Conservation (phyloP, 2,329 filamentous ascomycete genomes). For the Ophiostoma piceae region DNA sequence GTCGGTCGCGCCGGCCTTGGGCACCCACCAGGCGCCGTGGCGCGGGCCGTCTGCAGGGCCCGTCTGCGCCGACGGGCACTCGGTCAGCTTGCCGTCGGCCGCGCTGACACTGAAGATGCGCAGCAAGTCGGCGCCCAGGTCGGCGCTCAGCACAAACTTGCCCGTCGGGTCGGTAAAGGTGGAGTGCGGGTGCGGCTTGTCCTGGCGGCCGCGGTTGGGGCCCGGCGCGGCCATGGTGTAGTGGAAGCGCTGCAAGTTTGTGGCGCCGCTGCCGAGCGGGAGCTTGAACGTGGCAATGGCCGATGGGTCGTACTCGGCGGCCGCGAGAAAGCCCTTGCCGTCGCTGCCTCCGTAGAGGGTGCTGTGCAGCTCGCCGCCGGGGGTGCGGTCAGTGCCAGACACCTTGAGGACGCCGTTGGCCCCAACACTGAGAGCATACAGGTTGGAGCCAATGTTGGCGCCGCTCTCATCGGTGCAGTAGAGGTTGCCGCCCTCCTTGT, state of each 20-base stretch:
- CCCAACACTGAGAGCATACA: not conserved
- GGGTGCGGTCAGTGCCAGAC: not conserved
- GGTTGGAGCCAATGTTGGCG: constrained; percentile 30
- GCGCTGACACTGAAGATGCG: no score
- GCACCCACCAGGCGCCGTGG: constrained; percentile 48
- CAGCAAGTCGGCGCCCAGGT: no score
- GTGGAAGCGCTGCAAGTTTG: not conserved
- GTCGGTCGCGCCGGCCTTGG: constrained; percentile 30
- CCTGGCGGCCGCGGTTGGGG: not conserved
- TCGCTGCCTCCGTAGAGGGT: not conserved
- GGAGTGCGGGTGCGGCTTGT: not conserved
- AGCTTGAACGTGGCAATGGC: no score
- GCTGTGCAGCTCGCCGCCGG: not conserved
- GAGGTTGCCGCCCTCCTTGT: constrained; percentile 33
- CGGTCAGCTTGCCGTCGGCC: not conserved
- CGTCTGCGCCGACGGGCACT: constrained; percentile 32
- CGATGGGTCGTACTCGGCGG: no score
- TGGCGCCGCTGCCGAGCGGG: no score
- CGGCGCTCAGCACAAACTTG: no score
- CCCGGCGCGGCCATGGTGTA: not conserved
- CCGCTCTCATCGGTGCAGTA: constrained; percentile 38
- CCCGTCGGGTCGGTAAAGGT: no score
- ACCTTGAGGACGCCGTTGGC: not conserved
- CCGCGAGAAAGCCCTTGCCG: no score
- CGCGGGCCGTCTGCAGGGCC: constrained; percentile 48